Evolutionary conservation across 371 early-diverging fungal species (phyloP).

Genomic region (Dichotomocladium elegans): DNA sequence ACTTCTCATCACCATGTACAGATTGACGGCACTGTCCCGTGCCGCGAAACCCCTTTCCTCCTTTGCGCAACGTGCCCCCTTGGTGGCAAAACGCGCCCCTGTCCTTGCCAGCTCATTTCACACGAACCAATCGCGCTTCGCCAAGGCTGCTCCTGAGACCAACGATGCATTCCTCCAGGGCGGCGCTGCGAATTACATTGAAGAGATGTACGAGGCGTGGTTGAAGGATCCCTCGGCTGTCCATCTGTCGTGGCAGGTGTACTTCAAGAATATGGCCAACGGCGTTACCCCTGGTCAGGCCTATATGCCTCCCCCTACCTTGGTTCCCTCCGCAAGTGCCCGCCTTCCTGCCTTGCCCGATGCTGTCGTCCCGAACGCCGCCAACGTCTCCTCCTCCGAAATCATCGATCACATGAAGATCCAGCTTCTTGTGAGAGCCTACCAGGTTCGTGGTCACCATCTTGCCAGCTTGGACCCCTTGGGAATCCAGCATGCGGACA

Average conservation of each 20-base stretch:
- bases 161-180: slow-evolving; percentile 24
- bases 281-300: slow-evolving; percentile 70
- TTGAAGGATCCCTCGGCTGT: slow-evolving; percentile 88
- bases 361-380: slow-evolving; percentile 21
- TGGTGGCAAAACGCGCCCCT: slow-evolving; percentile 6
- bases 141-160: slow-evolving; percentile 5
- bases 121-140: slow-evolving; percentile 14
- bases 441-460: slow-evolving; percentile 96
- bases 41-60: slow-evolving; percentile 11
- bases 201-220: slow-evolving; percentile 96
- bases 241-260: slow-evolving; percentile 97
- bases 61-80: neutral
- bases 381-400: slow-evolving; percentile 25
- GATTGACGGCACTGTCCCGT: slow-evolving; percentile 19
- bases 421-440: slow-evolving; percentile 95
- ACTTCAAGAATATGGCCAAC: slow-evolving; percentile 87
- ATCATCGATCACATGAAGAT: slow-evolving; percentile 97
- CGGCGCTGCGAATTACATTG: slow-evolving; percentile 80
- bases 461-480: slow-evolving; percentile 93
- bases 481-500: slow-evolving; percentile 71
- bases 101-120: slow-evolving; percentile 14
- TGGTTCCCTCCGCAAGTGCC: slow-evolving; percentile 67
- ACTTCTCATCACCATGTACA: slow-evolving; percentile 15
- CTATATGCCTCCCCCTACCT: slow-evolving; percentile 79
- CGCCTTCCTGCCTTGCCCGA: slow-evolving; percentile 62